Conservation (phyloP, 2,329 filamentous ascomycete species). For the Harringtonia aguacate region DNA sequence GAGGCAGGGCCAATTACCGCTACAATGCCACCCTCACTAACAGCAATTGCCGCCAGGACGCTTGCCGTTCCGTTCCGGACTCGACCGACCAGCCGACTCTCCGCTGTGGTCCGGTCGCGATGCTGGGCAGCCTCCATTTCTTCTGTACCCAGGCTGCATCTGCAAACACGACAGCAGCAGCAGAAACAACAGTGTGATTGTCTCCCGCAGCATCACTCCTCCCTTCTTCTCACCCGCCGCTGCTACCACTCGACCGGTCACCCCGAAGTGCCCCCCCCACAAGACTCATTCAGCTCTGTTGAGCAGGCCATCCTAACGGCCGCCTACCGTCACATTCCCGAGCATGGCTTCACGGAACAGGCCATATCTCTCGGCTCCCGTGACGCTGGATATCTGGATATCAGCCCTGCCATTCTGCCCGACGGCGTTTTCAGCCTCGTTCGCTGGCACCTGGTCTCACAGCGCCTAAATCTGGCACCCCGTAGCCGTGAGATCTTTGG, state of each 20-base stretch:
- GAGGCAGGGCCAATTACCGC: too few relatives aligned
- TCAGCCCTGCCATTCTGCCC: conserved; percentile 73
- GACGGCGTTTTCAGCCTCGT: conserved; percentile 74
- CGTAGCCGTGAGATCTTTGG: conserved; percentile 28
- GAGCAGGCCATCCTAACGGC: conserved; percentile 72
- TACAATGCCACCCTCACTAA: too few relatives aligned
- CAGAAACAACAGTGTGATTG: too few relatives aligned
- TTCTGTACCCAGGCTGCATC: too few relatives aligned
- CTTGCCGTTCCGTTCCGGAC: too few relatives aligned
- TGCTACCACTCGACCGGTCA: conserved; percentile 68
- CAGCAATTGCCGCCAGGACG: too few relatives aligned
- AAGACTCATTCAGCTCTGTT: conserved; percentile 51
- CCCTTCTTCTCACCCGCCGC: conserved; percentile 14
- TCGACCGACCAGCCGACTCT: too few relatives aligned
- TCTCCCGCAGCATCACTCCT: neutral
- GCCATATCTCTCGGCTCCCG: conserved; percentile 68
- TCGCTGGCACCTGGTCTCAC: conserved; percentile 60
- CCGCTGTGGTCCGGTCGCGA: too few relatives aligned
- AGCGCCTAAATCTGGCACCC: conserved; percentile 48
- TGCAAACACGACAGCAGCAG: too few relatives aligned
- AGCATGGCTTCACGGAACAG: conserved; percentile 68
- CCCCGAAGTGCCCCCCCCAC: conserved; percentile 50
- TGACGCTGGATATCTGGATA: conserved; percentile 78
- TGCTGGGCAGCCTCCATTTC: too few relatives aligned
- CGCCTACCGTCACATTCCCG: conserved; percentile 68